Evolutionary conservation across 768 basidiomycete species (phyloP), one percentile per base, ranked within the genome.

Genomic region (Lactarius hengduanensis): DNA sequence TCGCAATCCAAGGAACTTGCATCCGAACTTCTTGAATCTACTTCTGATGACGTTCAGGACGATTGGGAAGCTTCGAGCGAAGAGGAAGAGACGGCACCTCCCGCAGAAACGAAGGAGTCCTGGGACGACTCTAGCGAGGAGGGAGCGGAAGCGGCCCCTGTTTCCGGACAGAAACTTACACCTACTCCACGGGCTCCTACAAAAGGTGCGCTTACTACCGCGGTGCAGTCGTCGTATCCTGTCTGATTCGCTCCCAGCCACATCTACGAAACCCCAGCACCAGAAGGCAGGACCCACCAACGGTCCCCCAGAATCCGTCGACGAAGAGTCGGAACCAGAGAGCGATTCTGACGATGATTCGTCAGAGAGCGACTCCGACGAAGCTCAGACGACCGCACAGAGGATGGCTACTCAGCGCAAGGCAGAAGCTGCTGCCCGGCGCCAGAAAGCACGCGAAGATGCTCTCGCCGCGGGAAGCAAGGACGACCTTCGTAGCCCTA

Each of bases 401-500:
- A 85, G 83, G 67, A 76, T 87, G 72, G 84, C 84, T 11, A 85
- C 85, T 22, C 84, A 90, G 75, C 82, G 80, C 69, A 96, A 95
- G 78, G 89, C 87, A 0, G 90, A 92, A 69, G 94, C 94, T n/a
- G 89, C 89, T 41, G 90, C 84, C 22, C 86, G 94, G 54, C 84
- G 85, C 59, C 84, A 86, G 55, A 89, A 94, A 72, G 88, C 90
- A 10, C 90, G 89, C 71, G 87, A 92, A 76, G 90, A 86, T 34
- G 96, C 97, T 2, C 76, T 96, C 65, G 92, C 95, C 50, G 91
- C 90, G 4, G 79, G 93, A 60, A 93, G 79, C 75, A 94, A 92
- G 76, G 94, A 98, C 71, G 80, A 98, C 75, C 79, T 99, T 57
- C 90, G 97, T 53, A 93, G 90, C 75, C 97, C 97, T 16, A 99